phyloP scores from a whole-genome alignment of 2,329 filamentous ascomycete species.

The Aspergillus persii region DNA sequence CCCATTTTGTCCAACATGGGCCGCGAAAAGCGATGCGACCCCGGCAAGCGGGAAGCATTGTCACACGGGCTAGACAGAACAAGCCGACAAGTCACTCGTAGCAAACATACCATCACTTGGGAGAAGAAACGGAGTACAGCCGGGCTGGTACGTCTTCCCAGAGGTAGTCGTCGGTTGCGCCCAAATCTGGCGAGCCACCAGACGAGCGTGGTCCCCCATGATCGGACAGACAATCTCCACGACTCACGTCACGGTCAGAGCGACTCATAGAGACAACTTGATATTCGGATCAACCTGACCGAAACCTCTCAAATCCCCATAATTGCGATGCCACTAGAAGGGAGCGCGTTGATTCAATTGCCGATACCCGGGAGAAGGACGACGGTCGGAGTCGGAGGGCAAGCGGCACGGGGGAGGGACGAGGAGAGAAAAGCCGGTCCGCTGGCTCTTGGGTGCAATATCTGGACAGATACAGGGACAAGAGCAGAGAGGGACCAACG shows the following conservation, averaged over 20 bases:
- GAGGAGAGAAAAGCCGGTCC: neutral
- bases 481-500: neutral
- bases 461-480: neutral
- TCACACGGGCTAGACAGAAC: neutral
- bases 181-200: slow-evolving; percentile 42
- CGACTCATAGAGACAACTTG: slow-evolving; percentile 14
- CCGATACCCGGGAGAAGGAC: slow-evolving; percentile 5
- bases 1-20: neutral
- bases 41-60: neutral
- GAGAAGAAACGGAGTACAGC: slow-evolving; percentile 63
- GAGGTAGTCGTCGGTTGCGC: slow-evolving; percentile 38
- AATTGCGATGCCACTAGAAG: neutral
- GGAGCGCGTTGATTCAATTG: neutral
- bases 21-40: neutral
- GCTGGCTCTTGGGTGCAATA: neutral
- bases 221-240: slow-evolving; percentile 19
- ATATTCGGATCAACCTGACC: slow-evolving; percentile 9
- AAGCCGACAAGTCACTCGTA: neutral
- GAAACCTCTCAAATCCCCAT: slow-evolving; percentile 9
- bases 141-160: slow-evolving; percentile 39
- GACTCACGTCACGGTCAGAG: slow-evolving; percentile 12
- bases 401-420: neutral
- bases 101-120: slow-evolving; percentile 53
- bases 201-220: slow-evolving; percentile 33
- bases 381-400: neutral